Evolutionary conservation across 306 rosid genomes (phyloP).

Genomic region (Quercus suber): DNA sequence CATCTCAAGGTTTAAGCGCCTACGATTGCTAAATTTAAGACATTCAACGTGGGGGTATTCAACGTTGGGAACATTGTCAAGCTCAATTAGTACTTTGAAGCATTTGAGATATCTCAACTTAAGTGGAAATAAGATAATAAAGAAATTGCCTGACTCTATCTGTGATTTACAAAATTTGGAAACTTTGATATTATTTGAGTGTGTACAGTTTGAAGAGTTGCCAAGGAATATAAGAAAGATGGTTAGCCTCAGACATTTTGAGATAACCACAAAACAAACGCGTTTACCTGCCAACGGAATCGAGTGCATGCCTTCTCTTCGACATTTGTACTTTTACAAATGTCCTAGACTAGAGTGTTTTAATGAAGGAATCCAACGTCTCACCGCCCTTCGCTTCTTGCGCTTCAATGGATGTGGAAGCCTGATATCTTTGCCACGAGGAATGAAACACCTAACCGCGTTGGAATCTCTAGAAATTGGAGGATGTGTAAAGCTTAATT

Average conservation of each 20-base stretch:
- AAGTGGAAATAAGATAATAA: background rate
- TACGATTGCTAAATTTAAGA: no score
- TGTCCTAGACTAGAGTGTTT: no score
- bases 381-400: no score
- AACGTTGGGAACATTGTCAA: constrained; percentile 10
- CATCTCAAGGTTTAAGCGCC: no score
- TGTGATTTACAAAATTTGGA: constrained; percentile 29
- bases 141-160: constrained; percentile 23
- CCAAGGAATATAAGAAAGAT: constrained; percentile 22
- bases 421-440: no score
- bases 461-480: no score
- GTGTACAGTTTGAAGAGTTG: constrained; percentile 3
- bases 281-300: no score
- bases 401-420: rapidly evolving
- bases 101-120: constrained; percentile 19
- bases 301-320: no score
- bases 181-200: background rate
- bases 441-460: no score
- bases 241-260: constrained; percentile 19
- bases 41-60: background rate
- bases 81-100: constrained; percentile 3
- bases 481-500: rapidly evolving
- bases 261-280: constrained; percentile 16
- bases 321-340: rapidly evolving
- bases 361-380: no score